Base-by-base conservation (phyloP, 176 grass and related monocot species). In the Musa schizocarpa region DNA sequence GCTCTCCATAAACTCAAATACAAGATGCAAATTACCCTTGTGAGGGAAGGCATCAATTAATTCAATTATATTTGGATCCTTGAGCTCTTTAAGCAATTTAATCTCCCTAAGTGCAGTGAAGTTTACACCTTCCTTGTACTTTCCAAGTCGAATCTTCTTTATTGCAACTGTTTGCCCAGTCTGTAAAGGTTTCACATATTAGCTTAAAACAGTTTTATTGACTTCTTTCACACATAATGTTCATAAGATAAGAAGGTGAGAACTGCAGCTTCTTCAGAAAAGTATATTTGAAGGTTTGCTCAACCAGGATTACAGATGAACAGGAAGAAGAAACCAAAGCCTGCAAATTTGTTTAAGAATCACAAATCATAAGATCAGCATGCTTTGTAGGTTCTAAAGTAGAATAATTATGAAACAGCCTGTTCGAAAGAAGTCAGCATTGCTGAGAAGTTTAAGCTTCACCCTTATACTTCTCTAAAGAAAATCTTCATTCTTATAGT, bases 1-100 rank as follows among this genome's bases (percentile, higher is more conserved):
- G 5, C 88, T 99, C 72, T 99, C 91, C 96, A 99, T 99, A 20
- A 92, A 99, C 86, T 94, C 91, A 79, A 99, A 99, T 21, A 99
- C 96, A 83, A 99, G 85, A 79, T 99, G 86, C 79, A 99, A 84
- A 68, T 89, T 92, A 55, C 91, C 85, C 85, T 99, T 95, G 84
- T 95, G 84, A 65, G 91, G 86, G 83, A 99, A 99, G 73, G 88
- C 85, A 77, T 99, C 96, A 63, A 94, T 99, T 17, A 99, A 77
- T 76, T 88, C 86, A 76, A 99, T 99, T 52, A 99, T 95, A 75
- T 99, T 92, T 71, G 86, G 88, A 83, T 94, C 88, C 79, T 95
- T 94, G 29, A 99, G 79, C 77, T 99, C 96, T 77, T 92, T 99
- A 1, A 99, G 84, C 55, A 99, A 78, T 75, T 99, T 99, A 79